phyloP scores from a whole-genome alignment of 306 rosid species.

The Dicorynia guianensis region DNA sequence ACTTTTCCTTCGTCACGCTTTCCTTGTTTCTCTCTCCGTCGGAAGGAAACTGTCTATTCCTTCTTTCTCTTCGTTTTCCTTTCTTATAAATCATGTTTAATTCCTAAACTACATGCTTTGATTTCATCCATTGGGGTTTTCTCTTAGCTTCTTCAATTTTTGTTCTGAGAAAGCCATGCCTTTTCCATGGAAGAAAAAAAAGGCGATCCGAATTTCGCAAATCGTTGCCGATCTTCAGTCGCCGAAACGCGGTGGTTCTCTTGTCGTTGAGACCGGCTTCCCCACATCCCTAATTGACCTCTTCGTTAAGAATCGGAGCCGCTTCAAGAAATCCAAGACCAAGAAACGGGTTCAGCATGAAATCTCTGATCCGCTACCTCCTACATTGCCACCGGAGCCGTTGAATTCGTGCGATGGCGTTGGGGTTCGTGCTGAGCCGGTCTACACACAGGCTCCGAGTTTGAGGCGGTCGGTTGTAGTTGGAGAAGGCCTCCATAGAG shows the following conservation, averaged over 20 bases:
- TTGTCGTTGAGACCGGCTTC: constrained; percentile 7
- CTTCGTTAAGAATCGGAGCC: constrained; percentile 79
- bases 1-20: neutral
- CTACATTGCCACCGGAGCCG: neutral
- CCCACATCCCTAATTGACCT: constrained; percentile 51
- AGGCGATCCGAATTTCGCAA: constrained; percentile 62
- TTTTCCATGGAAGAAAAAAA: constrained; percentile 80
- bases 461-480: neutral
- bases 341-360: constrained; percentile 6
- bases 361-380: constrained; percentile 21
- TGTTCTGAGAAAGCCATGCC: constrained; percentile 53
- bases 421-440: neutral
- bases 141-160: too few relatives aligned
- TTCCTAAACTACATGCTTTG: neutral
- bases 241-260: constrained; percentile 68
- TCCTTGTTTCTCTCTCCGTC: neutral
- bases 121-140: neutral
- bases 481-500: neutral
- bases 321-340: constrained; percentile 43
- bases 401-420: neutral
- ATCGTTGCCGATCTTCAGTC: constrained; percentile 86
- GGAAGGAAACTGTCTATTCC: too few relatives aligned
- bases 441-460: neutral
- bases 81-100: neutral
- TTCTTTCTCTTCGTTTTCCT: neutral